A percentile compares a stretch with the other conserved stretches of the same genome.
These are phyloP conservation scores for Bruguiera gymnorhiza DNA, from an alignment of 345 rosid species.

Conservation along the genomic window DNA sequence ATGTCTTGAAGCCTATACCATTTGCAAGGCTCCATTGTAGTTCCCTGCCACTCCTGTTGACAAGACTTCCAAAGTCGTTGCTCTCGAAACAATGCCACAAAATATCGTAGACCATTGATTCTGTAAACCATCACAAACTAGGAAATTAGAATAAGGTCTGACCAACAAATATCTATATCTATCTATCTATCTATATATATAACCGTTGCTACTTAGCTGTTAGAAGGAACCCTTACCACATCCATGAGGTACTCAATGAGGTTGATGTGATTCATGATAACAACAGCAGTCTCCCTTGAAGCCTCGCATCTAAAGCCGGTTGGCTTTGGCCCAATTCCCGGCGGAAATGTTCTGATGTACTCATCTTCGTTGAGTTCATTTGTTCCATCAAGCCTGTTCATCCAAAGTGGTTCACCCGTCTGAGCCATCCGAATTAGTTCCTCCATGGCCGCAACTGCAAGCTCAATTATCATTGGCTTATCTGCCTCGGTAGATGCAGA, in stretches of 20 bases:
- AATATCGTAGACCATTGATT: slow-evolving; percentile 75
- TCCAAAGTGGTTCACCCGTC: slow-evolving; percentile 78
- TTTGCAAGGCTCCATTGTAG: slow-evolving; percentile 71
- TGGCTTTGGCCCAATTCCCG: slow-evolving; percentile 62
- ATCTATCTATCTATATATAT: no score
- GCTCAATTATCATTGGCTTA: slow-evolving; percentile 67
- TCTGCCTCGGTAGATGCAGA: slow-evolving; percentile 53
- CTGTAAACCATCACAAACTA: slow-evolving; percentile 30
- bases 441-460: slow-evolving; percentile 88
- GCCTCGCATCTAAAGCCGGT: slow-evolving; percentile 73
- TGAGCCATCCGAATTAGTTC: slow-evolving; percentile 77
- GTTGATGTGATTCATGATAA: slow-evolving; percentile 61
- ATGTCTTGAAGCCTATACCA: slow-evolving; percentile 36
- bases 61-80: slow-evolving; percentile 58
- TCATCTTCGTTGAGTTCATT: slow-evolving; percentile 60
- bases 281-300: slow-evolving; percentile 57
- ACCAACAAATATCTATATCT: no score
- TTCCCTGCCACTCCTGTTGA: slow-evolving; percentile 65
- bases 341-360: slow-evolving; percentile 48
- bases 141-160: no score
- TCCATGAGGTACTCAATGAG: slow-evolving; percentile 82
- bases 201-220: no score
- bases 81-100: slow-evolving; percentile 64
- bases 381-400: slow-evolving; percentile 46
- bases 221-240: slow-evolving; percentile 38